These are phyloP conservation scores for Gossypium lobatum DNA, from an alignment of 441 rosid species.

Conservation along the genomic window DNA sequence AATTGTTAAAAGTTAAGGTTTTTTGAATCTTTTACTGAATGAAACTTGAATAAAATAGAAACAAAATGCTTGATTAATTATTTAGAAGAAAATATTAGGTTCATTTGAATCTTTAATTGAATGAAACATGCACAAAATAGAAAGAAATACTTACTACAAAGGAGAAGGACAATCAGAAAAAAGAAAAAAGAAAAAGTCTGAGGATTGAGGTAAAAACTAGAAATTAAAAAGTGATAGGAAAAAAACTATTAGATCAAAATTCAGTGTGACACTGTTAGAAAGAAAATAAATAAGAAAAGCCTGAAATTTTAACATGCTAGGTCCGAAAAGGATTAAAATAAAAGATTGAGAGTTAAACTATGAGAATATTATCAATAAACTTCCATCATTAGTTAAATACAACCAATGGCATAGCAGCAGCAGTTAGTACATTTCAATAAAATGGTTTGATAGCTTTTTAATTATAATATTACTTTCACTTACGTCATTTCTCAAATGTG, in stretches of 20 bases:
- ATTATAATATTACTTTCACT: neutral
- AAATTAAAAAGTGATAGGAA: neutral
- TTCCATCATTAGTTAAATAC: neutral
- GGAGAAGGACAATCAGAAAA: neutral
- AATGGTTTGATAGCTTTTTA: neutral
- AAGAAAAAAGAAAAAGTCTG: neutral
- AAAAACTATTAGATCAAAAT: neutral
- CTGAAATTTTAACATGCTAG: neutral
- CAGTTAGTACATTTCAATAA: neutral
- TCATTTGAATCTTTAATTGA: neutral
- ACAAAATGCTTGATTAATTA: neutral
- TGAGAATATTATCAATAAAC: neutral
- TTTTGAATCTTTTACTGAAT: neutral
- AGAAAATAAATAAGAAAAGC: neutral
- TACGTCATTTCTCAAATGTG: neutral
- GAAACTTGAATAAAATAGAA: neutral
- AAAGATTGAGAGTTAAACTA: neutral
- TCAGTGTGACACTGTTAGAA: neutral
- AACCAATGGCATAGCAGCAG: neutral
- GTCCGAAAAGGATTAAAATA: neutral
- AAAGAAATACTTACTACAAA: neutral
- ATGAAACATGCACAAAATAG: neutral
- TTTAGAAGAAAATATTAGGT: neutral
- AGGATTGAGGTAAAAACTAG: neutral
- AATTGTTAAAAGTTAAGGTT: neutral